Base-by-base conservation (phyloP, 2,329 filamentous ascomycete species). In the Coniella vitis region DNA sequence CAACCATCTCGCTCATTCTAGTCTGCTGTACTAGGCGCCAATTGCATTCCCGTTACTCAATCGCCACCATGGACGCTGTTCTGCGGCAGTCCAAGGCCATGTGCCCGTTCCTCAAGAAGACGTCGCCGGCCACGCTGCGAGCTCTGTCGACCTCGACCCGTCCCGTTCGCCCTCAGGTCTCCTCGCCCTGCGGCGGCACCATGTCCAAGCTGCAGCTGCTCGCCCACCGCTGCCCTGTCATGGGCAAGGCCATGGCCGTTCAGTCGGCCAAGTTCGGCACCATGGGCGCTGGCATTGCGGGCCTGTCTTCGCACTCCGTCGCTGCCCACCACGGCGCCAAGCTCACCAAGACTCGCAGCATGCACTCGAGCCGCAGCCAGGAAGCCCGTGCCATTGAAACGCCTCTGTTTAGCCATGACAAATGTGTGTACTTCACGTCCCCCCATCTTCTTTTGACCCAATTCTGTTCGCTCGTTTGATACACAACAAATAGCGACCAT, bases 171-270 rank as follows among this genome's bases (percentile, higher is more conserved):
- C 51, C 56, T 58, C 79, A 81, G 65, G 76, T 62, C 46, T 60
- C 78, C 54, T 86, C 86, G 47, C 85, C 84, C 49, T 87, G 90
- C 61, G 91, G 90, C 58, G 89, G 90, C 62, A 89, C 88, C 69
- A 95, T 97, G 82, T 95, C 90, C 63, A 97, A 95, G 72, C 79
- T 98, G 61, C 93, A 97, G 75, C 82, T 93, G 58, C 83, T 95
- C 63, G 93, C 89, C 61, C 85, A 90, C 64, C 89, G 91, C 68
- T 98, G 93, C 79, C 93, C 93, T 51, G 86, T 98, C 69, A 98
- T 98, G 93, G 91, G 90, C 68, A 95, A 96, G 78, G 93, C 93
- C 37, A 81, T 98, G 66, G 87, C 89, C 54, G 84, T 96, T 35
- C 91, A 96, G 76, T 79, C 79, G 39, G 75, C 80, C 55, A 76